Evolutionary conservation across 805 yeast species (phyloP).

Genomic region (Tetrapisispora phaffii): DNA sequence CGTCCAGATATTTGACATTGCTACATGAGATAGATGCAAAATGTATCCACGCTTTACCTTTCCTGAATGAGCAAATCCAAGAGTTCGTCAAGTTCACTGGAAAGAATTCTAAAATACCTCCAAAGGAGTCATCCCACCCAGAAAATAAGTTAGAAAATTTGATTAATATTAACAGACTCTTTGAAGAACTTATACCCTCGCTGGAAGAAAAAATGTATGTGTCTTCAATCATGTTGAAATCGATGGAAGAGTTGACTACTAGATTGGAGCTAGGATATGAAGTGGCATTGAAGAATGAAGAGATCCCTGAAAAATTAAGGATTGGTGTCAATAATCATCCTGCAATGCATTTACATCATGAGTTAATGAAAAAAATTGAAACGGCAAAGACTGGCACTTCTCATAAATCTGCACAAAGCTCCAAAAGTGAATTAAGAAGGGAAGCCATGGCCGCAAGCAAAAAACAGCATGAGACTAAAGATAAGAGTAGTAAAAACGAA

Average conservation of each 20-base stretch:
- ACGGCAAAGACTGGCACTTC: slow-evolving; percentile 5
- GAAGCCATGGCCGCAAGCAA: slow-evolving; percentile 84
- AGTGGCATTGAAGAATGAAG: slow-evolving; percentile 53
- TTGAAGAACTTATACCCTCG: slow-evolving; percentile 75
- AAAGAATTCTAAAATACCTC: neutral
- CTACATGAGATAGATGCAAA: slow-evolving; percentile 93
- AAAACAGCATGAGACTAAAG: slow-evolving; percentile 23
- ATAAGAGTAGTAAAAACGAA: slow-evolving; percentile 3
- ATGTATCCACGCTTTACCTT: slow-evolving; percentile 66
- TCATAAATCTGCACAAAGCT: slow-evolving; percentile 53
- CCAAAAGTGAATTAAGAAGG: slow-evolving; percentile 75
- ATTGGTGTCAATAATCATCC: slow-evolving; percentile 81
- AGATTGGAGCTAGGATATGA: slow-evolving; percentile 77
- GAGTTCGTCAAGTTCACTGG: slow-evolving; percentile 9
- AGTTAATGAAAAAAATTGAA: slow-evolving; percentile 28
- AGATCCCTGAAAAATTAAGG: slow-evolving; percentile 71
- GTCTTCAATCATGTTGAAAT: slow-evolving; percentile 80
- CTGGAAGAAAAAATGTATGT: slow-evolving; percentile 96
- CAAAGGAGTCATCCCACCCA: slow-evolving; percentile 1
- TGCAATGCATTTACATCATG: slow-evolving; percentile 49
- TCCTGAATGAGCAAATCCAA: slow-evolving; percentile 37
- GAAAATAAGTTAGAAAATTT: slow-evolving; percentile 21
- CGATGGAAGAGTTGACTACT: slow-evolving; percentile 53
- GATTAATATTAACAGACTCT: slow-evolving; percentile 31
- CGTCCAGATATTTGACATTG: slow-evolving; percentile 75